Conservation (phyloP, 1,284 basidiomycete genomes). For the Schizopora paradoxa region DNA sequence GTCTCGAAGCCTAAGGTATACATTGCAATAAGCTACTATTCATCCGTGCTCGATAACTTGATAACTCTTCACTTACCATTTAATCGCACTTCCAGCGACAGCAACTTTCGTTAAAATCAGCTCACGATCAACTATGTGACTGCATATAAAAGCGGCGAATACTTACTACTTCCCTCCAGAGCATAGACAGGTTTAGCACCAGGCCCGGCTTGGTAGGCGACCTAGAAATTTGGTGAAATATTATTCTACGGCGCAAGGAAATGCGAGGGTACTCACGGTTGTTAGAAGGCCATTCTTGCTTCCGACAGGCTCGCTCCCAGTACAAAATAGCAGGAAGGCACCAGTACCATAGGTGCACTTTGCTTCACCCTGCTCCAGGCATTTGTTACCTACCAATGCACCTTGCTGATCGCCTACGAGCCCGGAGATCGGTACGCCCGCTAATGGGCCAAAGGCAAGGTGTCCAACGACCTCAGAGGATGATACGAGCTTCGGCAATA, state of each 20-base stretch:
- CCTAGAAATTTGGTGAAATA: constrained; percentile 35
- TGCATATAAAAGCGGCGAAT: background rate
- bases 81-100: constrained; percentile 92
- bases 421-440: constrained; percentile 82
- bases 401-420: constrained; percentile 97
- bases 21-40: constrained; percentile 5
- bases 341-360: constrained; percentile 97
- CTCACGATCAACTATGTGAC: too few relatives aligned
- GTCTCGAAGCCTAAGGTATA: constrained; percentile 86
- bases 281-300: constrained; percentile 86
- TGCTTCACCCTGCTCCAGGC: constrained; percentile 76
- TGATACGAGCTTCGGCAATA: constrained; percentile 85
- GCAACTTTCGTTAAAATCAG: constrained; percentile 57
- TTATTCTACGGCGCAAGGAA: constrained; percentile 18
- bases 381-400: constrained; percentile 95
- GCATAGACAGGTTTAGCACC: constrained; percentile 83
- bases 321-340: constrained; percentile 93
- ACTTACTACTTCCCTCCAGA: constrained; percentile 86
- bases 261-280: constrained; percentile 51
- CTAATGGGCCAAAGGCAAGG: constrained; percentile 63
- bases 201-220: constrained; percentile 90
- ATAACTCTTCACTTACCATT: too few relatives aligned
- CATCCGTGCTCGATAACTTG: constrained; percentile 2
- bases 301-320: constrained; percentile 81
- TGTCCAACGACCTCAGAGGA: constrained; percentile 90